Base-by-base conservation (phyloP, 2,329 filamentous ascomycete genomes). In the Chaetomium sp. region DNA sequence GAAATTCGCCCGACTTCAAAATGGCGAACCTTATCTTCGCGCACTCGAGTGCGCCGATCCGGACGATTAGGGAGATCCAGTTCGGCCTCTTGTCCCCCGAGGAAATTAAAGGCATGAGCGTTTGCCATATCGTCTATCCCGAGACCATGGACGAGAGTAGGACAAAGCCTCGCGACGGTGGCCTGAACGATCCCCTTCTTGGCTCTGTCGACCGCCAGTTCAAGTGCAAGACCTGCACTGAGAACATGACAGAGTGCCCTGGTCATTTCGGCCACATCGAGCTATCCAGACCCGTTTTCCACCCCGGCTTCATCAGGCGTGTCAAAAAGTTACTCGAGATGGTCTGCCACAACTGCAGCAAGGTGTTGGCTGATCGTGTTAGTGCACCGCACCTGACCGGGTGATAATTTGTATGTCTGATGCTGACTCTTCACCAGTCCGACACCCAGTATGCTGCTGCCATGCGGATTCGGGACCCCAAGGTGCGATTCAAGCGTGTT, bases 181-280 rank as follows among this genome's bases (percentile, higher is more conserved):
- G 95, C 74, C 84, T 98, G 71, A 98, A 98, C 77, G 95, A 99
- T 76, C 93, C 95, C 70, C 91, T 93, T 72, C 89, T 99, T 59
- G 95, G 95, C 65, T 97, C 95, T 57, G 97, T 99, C 77, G 96
- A 99, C 78, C 89, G 95, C 70, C 90, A 93, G 76, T 96, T 92
- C 82, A 92, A 93, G 79, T 99, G 95, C 82, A 93, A 91, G 75
- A 98, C 96, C 57, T 99, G 95, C 79, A 90, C 93, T 70, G 93
- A 99, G 80, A 90, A 91, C 75, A 97, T 97, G 86, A 89, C 91
- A 69, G 92, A 97, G 77, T 99, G 95, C 78, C 94, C 95, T 65
- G 95, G 95, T 66, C 95, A 99, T 78, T 99, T 99, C 77, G 95
- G 95, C 69, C 96, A 99, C 79, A 99, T 99, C 73, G 96, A 99